Evolutionary conservation across 768 basidiomycete genomes (phyloP).

Genomic region (Leucocoprinus birnbaumii): DNA sequence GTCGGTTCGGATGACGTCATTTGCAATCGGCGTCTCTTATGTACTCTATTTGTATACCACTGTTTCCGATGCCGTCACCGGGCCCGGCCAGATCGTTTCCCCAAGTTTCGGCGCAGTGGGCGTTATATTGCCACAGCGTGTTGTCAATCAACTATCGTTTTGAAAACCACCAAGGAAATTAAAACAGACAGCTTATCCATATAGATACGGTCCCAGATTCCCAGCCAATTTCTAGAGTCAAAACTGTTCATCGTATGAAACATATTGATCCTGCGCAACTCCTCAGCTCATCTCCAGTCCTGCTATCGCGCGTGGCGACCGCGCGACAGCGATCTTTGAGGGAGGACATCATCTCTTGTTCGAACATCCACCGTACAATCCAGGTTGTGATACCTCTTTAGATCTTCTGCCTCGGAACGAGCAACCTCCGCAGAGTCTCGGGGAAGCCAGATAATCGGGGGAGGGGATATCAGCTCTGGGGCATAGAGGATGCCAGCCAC

Average conservation of each 20-base stretch:
- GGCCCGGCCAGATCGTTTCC: neutral
- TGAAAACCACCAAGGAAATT: neutral
- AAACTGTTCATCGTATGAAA: neutral
- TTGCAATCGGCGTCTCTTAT: constrained; percentile 5
- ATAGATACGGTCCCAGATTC: neutral
- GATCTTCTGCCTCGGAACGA: constrained; percentile 70
- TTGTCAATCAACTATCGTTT: constrained; percentile 1
- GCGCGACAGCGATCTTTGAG: constrained; percentile 30
- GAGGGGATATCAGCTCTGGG: constrained; percentile 74
- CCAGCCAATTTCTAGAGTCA: neutral
- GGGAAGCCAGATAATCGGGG: constrained; percentile 83
- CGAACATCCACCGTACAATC: constrained; percentile 69
- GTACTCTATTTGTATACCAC: neutral
- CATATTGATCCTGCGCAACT: too few species aligned
- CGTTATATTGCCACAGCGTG: constrained; percentile 7
- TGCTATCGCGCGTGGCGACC: constrained; percentile 20
- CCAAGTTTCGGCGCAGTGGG: neutral
- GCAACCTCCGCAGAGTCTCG: constrained; percentile 75
- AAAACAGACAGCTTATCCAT: neutral
- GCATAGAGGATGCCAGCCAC: constrained; percentile 80
- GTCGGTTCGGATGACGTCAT: constrained; percentile 19
- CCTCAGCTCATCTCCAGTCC: too few species aligned
- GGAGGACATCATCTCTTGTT: constrained; percentile 47
- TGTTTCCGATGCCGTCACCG: constrained; percentile 3
- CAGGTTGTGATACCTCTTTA: constrained; percentile 72